A percentile compares a stretch with the other conserved stretches of the same genome.
These are phyloP conservation scores for Annona squamosa DNA, from an alignment of 164 flowering plant species.

Conservation along the genomic window DNA sequence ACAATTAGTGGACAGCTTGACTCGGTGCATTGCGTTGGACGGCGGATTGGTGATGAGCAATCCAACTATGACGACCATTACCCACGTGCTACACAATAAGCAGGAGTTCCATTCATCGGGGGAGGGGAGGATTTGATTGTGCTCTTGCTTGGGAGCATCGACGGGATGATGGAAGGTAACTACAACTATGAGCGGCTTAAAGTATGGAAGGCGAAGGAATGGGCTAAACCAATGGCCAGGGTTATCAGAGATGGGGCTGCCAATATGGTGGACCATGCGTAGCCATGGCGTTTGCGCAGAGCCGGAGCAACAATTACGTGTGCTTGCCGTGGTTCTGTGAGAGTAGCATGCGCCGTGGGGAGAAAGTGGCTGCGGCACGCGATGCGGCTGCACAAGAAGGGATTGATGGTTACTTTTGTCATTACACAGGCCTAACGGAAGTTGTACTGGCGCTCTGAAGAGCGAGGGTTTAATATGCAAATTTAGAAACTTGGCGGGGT, in stretches of 20 bases:
- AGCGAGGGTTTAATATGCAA: too few species aligned
- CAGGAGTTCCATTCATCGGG: slow-evolving; percentile 93
- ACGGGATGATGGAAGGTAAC: slow-evolving; percentile 53
- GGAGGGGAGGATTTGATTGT: slow-evolving; percentile 92
- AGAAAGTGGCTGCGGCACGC: too few species aligned
- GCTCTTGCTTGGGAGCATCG: slow-evolving; percentile 69
- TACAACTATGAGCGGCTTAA: slow-evolving; percentile 55
- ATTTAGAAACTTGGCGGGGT: too few species aligned
- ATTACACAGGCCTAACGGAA: too few species aligned
- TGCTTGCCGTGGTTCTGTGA: slow-evolving; percentile 26
- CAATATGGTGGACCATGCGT: slow-evolving; percentile 88
- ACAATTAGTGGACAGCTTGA: slow-evolving; percentile 63
- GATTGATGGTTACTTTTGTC: too few species aligned
- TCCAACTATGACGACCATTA: slow-evolving; percentile 91
- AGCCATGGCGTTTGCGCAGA: slow-evolving; percentile 80
- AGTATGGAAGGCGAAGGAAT: slow-evolving; percentile 67
- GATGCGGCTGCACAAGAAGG: too few species aligned
- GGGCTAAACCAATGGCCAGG: slow-evolving; percentile 76
- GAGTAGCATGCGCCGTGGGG: background rate
- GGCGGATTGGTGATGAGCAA: slow-evolving; percentile 89
- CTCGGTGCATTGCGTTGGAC: slow-evolving; percentile 66
- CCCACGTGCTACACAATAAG: slow-evolving; percentile 95
- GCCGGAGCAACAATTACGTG: slow-evolving; percentile 57
- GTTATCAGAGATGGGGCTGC: slow-evolving; percentile 75
- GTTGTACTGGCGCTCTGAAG: too few species aligned